phyloP scores from a whole-genome alignment of 2,329 filamentous ascomycete genomes.

The Phialemoniopsis sp. region DNA sequence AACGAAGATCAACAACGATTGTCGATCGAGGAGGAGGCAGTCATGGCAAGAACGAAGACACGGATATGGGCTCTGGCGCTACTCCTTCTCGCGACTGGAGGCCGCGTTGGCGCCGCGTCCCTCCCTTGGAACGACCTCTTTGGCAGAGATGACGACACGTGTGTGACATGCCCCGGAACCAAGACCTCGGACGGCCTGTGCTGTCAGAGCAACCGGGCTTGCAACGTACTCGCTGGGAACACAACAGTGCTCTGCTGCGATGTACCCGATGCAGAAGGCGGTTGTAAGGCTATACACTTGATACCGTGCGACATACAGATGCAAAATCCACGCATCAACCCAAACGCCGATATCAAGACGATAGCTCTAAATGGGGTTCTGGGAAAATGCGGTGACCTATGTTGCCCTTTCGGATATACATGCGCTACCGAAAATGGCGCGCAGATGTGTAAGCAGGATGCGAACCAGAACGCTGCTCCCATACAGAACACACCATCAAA shows the following conservation, averaged over 20 bases:
- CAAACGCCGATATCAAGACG: constrained; percentile 61
- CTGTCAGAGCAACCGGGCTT: constrained; percentile 51
- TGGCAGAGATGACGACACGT: too few relatives aligned
- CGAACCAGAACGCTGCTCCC: constrained; percentile 39
- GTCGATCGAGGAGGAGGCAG: too few relatives aligned
- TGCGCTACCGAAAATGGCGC: constrained; percentile 36
- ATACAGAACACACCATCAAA: constrained; percentile 14
- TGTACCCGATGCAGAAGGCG: constrained; percentile 24
- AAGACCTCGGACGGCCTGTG: constrained; percentile 45
- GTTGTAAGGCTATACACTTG: constrained; percentile 58
- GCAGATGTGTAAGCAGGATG: constrained; percentile 44
- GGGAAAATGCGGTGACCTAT: constrained; percentile 52
- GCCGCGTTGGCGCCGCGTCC: too few relatives aligned
- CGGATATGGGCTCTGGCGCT: too few relatives aligned
- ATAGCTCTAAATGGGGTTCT: constrained; percentile 54
- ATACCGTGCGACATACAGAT: constrained; percentile 60
- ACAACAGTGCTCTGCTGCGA: constrained; percentile 73
- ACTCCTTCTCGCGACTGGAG: too few relatives aligned
- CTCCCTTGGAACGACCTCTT: too few relatives aligned
- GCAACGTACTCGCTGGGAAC: constrained; percentile 56
- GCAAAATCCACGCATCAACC: constrained; percentile 57
- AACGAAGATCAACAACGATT: too few relatives aligned
- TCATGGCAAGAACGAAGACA: too few relatives aligned
- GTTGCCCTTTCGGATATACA: constrained; percentile 70
- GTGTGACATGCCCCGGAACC: too few relatives aligned